These are phyloP conservation scores for Vitis cinerea DNA, from an alignment of 164 flowering plant species.

Conservation along the genomic window DNA sequence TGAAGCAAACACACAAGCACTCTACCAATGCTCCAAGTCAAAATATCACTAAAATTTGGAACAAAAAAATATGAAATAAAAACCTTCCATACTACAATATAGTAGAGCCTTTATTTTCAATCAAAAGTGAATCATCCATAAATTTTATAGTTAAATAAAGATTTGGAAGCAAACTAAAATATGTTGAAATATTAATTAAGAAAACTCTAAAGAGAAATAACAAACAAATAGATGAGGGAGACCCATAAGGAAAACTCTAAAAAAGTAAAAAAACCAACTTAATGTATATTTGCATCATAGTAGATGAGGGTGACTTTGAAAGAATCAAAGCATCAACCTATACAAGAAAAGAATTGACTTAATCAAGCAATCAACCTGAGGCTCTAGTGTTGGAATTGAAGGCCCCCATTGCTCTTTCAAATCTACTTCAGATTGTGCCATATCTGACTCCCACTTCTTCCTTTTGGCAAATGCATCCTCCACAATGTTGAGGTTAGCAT, in stretches of 20 bases:
- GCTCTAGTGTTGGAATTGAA: conserved; percentile 64
- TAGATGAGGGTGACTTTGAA: background rate
- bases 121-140: too few relatives aligned
- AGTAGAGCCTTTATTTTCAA: too few relatives aligned
- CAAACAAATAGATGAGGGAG: too few relatives aligned
- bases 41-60: background rate
- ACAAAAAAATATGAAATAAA: background rate
- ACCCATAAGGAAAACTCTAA: too few relatives aligned
- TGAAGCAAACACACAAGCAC: background rate
- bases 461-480: conserved; percentile 74
- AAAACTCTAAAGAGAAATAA: too few relatives aligned
- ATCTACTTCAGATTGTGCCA: conserved; percentile 47
- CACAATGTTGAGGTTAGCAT: conserved; percentile 69
- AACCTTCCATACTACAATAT: too few relatives aligned
- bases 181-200: too few relatives aligned
- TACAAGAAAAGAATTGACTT: background rate
- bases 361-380: conserved; percentile 59
- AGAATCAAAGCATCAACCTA: conserved; percentile 1
- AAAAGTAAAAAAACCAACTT: too few relatives aligned
- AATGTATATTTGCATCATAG: too few relatives aligned
- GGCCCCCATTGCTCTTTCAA: conserved; percentile 41
- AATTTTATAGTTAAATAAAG: too few relatives aligned
- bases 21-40: background rate
- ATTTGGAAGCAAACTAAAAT: too few relatives aligned
- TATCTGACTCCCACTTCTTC: conserved; percentile 76